phyloP scores from a whole-genome alignment of 176 grass and related monocot genomes.

The Pharus latifolius region DNA sequence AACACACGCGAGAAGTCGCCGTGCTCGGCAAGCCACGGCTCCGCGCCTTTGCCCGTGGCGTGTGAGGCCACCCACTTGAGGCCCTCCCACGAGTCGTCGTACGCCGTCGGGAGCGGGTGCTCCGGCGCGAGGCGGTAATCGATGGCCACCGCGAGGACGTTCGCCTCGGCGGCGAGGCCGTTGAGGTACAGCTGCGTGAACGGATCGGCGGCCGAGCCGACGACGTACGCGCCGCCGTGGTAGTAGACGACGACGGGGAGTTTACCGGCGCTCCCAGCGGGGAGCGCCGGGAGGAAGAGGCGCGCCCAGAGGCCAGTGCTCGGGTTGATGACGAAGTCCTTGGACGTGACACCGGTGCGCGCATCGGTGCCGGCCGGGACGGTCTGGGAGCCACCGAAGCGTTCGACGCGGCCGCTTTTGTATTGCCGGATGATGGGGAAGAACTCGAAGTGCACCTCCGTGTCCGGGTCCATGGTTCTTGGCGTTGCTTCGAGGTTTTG shows the following conservation, averaged over 20 bases:
- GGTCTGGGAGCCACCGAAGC: conserved; percentile 3
- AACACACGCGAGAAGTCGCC: conserved; percentile 51
- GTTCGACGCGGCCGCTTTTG: conserved; percentile 65
- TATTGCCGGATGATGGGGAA: conserved; percentile 40
- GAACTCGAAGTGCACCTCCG: conserved; percentile 44
- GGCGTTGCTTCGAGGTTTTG: neutral
- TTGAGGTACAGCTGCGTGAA: conserved; percentile 46
- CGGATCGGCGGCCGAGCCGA: conserved; percentile 61
- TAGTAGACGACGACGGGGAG: conserved; percentile 53
- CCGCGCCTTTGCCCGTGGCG: neutral
- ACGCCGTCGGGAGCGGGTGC: conserved; percentile 57
- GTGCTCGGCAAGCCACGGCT: conserved; percentile 57
- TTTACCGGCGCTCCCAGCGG: neutral
- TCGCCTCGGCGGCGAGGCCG: conserved; percentile 28
- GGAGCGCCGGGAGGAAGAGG: conserved; percentile 49
- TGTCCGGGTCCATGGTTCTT: conserved; percentile 18
- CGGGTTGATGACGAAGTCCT: conserved; percentile 46
- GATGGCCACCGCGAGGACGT: conserved; percentile 40
- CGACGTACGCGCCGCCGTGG: conserved; percentile 60
- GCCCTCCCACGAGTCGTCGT: conserved; percentile 48
- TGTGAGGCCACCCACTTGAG: conserved; percentile 63
- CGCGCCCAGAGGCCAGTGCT: conserved; percentile 50
- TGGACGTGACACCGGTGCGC: conserved; percentile 38
- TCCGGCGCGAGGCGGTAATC: conserved; percentile 86
- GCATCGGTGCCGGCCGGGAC: conserved; percentile 44